Base-by-base conservation (phyloP, 345 rosid genomes). In the Clausena lansium region DNA sequence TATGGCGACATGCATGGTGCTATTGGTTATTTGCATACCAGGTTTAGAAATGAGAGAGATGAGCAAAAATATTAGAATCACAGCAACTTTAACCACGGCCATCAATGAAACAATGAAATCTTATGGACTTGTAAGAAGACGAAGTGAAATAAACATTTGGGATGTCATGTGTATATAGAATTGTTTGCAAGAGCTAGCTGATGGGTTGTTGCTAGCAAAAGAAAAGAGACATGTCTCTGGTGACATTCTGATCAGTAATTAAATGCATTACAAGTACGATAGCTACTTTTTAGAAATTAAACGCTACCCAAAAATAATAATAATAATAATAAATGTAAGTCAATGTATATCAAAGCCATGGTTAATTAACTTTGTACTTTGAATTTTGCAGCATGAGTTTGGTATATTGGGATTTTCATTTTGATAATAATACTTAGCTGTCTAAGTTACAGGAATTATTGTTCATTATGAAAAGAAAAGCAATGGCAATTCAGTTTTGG, bases 61-160 rank as follows among this genome's bases (percentile, higher is more conserved):
- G 50, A 80, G 79, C 19, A 69, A 28, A 64, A 41, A 55, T 8
- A 80, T 22, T 32, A 75, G 65, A 17, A 65, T 67, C 62, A n/a
- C n/a, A 3, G 79, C 30, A 33, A 71, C 58, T 75, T 50, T 54
- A 33, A 54, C 5, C 71, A 45, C 50, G 3, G 50, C 68, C 41
- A 36, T 64, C 76, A 59, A 62, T 19, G 78, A 50, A 79, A 75
- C 63, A 38, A 50, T 39, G 71, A 22, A 39, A 67, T 39, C 41
- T n/a, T 10, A 15, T 7, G 68, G 19, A 64, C 20, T 32, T 17
- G 11, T 33, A 14, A n/a, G 9, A 7, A 47, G 73, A 70, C 17
- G 6, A 28, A 47, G 20, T 6, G 17, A 47, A 63, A 30, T 30
- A 28, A 63, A 28, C 30, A 17, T 30, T 8, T 30, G 15, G 19